Base-by-base conservation (phyloP, 495 filamentous ascomycete species). In the Aspergillus leporis region DNA sequence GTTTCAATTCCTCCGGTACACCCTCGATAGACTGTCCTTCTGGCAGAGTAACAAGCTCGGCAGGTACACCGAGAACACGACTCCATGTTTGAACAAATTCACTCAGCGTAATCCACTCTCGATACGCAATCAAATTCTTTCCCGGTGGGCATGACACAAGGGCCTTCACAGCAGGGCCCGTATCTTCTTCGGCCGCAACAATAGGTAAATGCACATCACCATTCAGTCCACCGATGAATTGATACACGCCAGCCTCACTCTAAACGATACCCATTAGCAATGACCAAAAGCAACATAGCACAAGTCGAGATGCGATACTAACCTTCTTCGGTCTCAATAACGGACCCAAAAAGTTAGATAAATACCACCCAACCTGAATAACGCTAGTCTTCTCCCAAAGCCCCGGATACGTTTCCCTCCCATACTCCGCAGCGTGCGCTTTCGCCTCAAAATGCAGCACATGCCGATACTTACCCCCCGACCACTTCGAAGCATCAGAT, bases 371-470 rank as follows among this genome's bases (percentile, higher is more conserved):
- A 13, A 74, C 57, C 54, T 79, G 70, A 52, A 80, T 31, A 16
- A 71, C 55, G 32, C 66, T 76, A 3, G 71, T 81, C 68, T 79
- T 81, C 52, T 62, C 60, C 21, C 68, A 71, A 51, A 84, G 66
- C 14, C 66, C 68, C 0, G 78, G 78, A 55, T 78, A 70, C 8
- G 48, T 59, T 4, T 66, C 55, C 32, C 66, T 65, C 38, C 69
- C 68, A 47, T 77, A 77, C 18, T 70, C 63, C 25, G 66, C 67
- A 5, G 71, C 65, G 23, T 63, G 55, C 21, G 66, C 70, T 55
- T 79, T 78, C 0, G 63, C 59, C 41, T 78, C 75, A 51, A 75
- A 78, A 59, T 78, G 75, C 53, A 71, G 71, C 4, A 78, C 68
- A 41, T 75, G 57, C 6, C 36, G 45, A 47, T 74, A 72, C 59